phyloP scores from a whole-genome alignment of 805 yeast genomes.

The Zygotorulaspora sp. region DNA sequence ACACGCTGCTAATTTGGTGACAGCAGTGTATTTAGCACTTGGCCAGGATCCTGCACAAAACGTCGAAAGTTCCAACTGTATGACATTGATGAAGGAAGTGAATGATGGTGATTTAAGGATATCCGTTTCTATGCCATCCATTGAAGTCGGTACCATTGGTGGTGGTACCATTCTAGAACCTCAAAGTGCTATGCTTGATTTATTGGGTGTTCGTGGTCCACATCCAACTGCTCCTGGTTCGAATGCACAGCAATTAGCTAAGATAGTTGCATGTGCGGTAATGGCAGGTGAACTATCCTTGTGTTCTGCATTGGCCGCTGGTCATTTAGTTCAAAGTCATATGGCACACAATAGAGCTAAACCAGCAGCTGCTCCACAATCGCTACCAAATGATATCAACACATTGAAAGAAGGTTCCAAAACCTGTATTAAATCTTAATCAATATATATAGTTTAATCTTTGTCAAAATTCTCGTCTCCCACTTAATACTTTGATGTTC shows the following conservation, averaged over 20 bases:
- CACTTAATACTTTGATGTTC: neutral
- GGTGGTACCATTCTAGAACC: conserved; percentile 98
- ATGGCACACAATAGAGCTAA: conserved; percentile 88
- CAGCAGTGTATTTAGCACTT: conserved; percentile 89
- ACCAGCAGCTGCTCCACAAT: conserved; percentile 29
- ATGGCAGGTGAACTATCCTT: conserved; percentile 93
- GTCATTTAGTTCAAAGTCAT: conserved; percentile 95
- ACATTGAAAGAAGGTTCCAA: conserved; percentile 68
- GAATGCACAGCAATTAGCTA: conserved; percentile 90
- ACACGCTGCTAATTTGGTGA: conserved; percentile 93
- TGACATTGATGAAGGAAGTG: conserved; percentile 83
- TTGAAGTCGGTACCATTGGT: conserved; percentile 98
- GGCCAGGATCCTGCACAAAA: conserved; percentile 99
- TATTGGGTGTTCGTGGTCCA: conserved; percentile 93
- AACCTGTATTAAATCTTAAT: conserved; percentile 62
- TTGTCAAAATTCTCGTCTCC: neutral
- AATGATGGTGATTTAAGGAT: conserved; percentile 85
- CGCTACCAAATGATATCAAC: conserved; percentile 38
- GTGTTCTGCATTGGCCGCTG: conserved; percentile 96
- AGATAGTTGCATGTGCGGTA: conserved; percentile 88
- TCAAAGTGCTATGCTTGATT: conserved; percentile 91
- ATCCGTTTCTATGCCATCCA: conserved; percentile 98
- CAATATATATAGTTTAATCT: neutral
- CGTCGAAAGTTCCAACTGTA: conserved; percentile 96
- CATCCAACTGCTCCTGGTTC: conserved; percentile 91